These are phyloP conservation scores for Phialemonium atrogriseum DNA, from an alignment of 2,329 filamentous ascomycete species.

Conservation along the genomic window DNA sequence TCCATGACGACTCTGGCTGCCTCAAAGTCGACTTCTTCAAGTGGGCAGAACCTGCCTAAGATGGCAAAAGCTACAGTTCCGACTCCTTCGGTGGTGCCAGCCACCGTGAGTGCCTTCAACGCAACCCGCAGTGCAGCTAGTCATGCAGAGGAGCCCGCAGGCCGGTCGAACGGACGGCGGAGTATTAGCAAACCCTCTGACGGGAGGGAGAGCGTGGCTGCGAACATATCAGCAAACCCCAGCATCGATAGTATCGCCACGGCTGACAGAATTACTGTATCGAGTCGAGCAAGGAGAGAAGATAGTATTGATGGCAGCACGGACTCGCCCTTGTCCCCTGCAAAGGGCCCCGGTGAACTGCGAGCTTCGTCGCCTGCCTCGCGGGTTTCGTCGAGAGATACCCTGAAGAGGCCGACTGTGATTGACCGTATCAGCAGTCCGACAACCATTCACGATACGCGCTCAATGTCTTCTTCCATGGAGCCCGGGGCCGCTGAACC, in stretches of 20 bases:
- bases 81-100: slow-evolving; percentile 38
- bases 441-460: slow-evolving; percentile 30
- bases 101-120: slow-evolving; percentile 39
- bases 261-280: slow-evolving; percentile 18
- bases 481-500: slow-evolving; percentile 49
- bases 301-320: slow-evolving; percentile 38
- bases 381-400: slow-evolving; percentile 22
- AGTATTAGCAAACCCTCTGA: slow-evolving; percentile 35
- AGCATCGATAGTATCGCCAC: slow-evolving; percentile 25
- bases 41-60: slow-evolving; percentile 30
- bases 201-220: too few relatives aligned
- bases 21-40: slow-evolving; percentile 32
- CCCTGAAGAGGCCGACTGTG: slow-evolving; percentile 37
- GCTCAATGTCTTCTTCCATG: slow-evolving; percentile 50
- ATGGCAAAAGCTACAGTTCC: slow-evolving; percentile 33
- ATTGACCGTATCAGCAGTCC: slow-evolving; percentile 47
- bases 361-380: slow-evolving; percentile 16
- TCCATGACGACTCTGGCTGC: slow-evolving; percentile 37
- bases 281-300: slow-evolving; percentile 28
- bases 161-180: slow-evolving; percentile 26
- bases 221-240: slow-evolving; percentile 26
- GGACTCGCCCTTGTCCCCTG: slow-evolving; percentile 35
- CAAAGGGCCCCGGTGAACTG: slow-evolving; percentile 25
- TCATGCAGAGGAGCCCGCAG: slow-evolving; percentile 34
- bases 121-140: slow-evolving; percentile 30